These are phyloP conservation scores for Casaregolazyma suthepensis DNA, from an alignment of 1,139 yeast genomes.

Conservation along the genomic window DNA sequence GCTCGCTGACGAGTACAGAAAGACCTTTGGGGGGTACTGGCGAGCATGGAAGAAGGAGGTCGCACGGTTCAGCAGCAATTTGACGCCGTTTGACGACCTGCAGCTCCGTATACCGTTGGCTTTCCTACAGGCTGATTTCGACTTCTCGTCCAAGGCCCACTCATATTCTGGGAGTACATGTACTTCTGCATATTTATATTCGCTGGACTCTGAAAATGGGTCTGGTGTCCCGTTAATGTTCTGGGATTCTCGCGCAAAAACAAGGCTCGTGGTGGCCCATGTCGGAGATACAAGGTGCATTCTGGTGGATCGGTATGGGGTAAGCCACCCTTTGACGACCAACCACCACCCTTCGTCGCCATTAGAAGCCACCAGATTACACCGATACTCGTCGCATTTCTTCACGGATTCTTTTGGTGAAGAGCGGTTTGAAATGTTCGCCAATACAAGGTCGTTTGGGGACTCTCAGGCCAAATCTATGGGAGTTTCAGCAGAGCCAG, in stretches of 20 bases:
- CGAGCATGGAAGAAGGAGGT: conserved; percentile 60
- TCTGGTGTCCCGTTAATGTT: conserved; percentile 37
- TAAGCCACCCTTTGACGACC: conserved; percentile 70
- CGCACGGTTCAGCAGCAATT: conserved; percentile 37
- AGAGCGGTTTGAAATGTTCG: conserved; percentile 73
- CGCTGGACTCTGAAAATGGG: conserved; percentile 26
- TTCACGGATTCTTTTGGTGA: conserved; percentile 93
- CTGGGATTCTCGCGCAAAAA: conserved; percentile 65
- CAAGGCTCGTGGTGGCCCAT: conserved; percentile 74
- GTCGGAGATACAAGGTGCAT: conserved; percentile 95
- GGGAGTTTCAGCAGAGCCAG: conserved; percentile 93
- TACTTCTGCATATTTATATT: conserved; percentile 67
- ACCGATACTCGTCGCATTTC: conserved; percentile 64
- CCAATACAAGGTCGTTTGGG: conserved; percentile 92
- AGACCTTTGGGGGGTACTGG: conserved; percentile 83
- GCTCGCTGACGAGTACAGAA: conserved; percentile 47
- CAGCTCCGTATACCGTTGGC: conserved; percentile 56
- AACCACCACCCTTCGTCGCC: conserved; percentile 87
- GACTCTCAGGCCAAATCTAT: conserved; percentile 71
- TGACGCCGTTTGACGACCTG: conserved; percentile 47
- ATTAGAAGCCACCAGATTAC: conserved; percentile 64
- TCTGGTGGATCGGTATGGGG: conserved; percentile 52
- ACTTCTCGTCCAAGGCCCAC: conserved; percentile 28
- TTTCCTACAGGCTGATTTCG: conserved; percentile 55
- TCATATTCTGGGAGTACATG: conserved; percentile 71